Evolutionary conservation across 2,329 filamentous ascomycete species (phyloP).

Genomic region (Lachnellula cervina): DNA sequence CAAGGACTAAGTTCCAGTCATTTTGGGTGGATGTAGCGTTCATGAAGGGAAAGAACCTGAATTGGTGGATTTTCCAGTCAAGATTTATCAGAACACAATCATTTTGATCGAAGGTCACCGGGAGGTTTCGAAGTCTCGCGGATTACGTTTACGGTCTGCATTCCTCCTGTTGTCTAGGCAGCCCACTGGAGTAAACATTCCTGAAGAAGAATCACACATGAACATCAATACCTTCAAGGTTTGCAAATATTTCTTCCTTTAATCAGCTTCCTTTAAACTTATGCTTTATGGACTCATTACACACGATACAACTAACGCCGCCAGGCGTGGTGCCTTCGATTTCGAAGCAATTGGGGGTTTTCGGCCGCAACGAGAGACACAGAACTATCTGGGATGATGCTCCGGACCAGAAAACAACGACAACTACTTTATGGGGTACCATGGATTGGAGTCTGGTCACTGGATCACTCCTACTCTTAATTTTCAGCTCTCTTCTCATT

Average conservation of each 20-base stretch:
- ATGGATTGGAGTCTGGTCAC: constrained; percentile 6
- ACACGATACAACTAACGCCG: not conserved
- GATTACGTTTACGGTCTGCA: no score
- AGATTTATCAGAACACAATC: no score
- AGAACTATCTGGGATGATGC: not conserved
- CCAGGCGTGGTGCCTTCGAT: not conserved
- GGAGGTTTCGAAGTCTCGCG: no score
- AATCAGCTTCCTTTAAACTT: not conserved
- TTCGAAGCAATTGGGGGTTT: not conserved
- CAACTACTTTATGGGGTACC: not conserved
- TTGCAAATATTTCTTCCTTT: not conserved
- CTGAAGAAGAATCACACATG: not conserved
- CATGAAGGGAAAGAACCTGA: no score
- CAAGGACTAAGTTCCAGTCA: not conserved
- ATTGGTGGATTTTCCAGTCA: no score
- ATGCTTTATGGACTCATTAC: not conserved
- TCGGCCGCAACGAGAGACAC: not conserved
- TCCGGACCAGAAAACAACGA: constrained; percentile 1
- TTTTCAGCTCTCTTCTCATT: constrained; percentile 2
- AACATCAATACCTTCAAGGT: not conserved
- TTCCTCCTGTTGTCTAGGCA: no score
- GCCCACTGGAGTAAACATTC: no score
- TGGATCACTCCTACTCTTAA: not conserved
- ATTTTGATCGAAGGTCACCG: no score
- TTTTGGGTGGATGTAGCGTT: not conserved